Evolutionary conservation across 495 filamentous ascomycete species (phyloP).

Genomic region (Neurospora discreta): DNA sequence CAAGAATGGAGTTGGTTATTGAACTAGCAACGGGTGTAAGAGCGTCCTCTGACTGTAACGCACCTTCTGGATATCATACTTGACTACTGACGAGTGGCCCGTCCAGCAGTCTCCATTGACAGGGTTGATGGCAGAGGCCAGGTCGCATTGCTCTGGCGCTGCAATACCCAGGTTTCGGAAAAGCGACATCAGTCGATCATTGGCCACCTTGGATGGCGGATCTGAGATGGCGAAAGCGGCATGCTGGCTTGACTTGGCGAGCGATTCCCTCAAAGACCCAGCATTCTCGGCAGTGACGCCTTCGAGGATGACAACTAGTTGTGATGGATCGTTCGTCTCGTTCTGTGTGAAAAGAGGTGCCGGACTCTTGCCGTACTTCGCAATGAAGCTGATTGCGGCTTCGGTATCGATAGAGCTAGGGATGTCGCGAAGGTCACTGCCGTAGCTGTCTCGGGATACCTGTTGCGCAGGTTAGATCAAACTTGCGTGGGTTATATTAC

Average conservation of each 20-base stretch:
- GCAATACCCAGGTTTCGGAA: constrained; percentile 18
- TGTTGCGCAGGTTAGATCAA: constrained; percentile 26
- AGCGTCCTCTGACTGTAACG: not conserved
- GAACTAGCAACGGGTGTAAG: not conserved
- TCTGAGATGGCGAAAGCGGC: constrained; percentile 33
- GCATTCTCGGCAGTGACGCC: constrained; percentile 27
- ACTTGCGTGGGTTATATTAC: constrained; percentile 14
- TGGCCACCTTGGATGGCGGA: constrained; percentile 26
- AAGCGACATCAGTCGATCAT: constrained; percentile 20
- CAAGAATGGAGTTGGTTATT: not conserved
- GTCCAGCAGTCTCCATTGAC: constrained; percentile 33
- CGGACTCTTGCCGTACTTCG: constrained; percentile 27
- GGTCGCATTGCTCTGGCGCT: constrained; percentile 20
- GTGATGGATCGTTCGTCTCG: constrained; percentile 22
- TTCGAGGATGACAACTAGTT: constrained; percentile 41
- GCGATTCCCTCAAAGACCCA: constrained; percentile 17
- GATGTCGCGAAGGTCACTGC: constrained; percentile 28
- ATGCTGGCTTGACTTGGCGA: constrained; percentile 19
- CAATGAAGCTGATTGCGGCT: constrained; percentile 29
- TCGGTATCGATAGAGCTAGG: constrained; percentile 25
- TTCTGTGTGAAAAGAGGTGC: constrained; percentile 29
- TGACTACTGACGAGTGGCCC: constrained; percentile 31
- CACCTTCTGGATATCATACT: constrained; percentile 32
- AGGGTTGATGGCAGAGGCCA: constrained; percentile 32
- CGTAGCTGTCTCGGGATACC: constrained; percentile 25